phyloP scores from a whole-genome alignment of 2,329 filamentous ascomycete genomes.

The Neofusicoccum parvum region DNA sequence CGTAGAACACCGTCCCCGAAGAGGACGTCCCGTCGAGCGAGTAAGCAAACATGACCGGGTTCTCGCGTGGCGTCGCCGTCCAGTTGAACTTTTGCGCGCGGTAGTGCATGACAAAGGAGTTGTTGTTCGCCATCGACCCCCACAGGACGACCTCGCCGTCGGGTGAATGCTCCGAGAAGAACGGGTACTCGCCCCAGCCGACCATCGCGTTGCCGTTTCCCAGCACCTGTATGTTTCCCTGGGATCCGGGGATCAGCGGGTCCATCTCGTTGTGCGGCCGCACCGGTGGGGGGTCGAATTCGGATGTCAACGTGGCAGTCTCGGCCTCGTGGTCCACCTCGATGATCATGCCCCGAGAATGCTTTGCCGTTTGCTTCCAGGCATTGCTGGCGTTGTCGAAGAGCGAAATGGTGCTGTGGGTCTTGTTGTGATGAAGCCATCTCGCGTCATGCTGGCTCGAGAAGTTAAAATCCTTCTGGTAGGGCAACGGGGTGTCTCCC shows the following conservation, averaged over 20 bases:
- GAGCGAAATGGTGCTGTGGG: conserved; percentile 54
- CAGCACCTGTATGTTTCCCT: conserved; percentile 57
- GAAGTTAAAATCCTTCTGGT: conserved; percentile 44
- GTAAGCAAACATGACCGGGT: conserved; percentile 7
- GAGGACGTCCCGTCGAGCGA: conserved; percentile 33
- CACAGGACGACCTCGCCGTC: conserved; percentile 56
- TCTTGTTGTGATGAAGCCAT: conserved; percentile 47
- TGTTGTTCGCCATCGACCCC: conserved; percentile 42
- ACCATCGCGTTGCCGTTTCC: conserved; percentile 57
- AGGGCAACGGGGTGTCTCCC: conserved; percentile 26
- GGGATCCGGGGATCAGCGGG: conserved; percentile 51
- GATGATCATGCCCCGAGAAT: conserved; percentile 22
- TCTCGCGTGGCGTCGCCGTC: not conserved
- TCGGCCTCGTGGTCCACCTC: not conserved
- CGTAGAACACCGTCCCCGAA: conserved; percentile 23
- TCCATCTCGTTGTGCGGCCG: conserved; percentile 26
- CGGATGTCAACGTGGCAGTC: conserved; percentile 22
- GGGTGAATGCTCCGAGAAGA: conserved; percentile 46
- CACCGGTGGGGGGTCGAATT: conserved; percentile 21
- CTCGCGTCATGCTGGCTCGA: conserved; percentile 58
- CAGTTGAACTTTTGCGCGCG: conserved; percentile 9
- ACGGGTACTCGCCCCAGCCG: conserved; percentile 54
- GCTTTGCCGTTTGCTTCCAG: conserved; percentile 42
- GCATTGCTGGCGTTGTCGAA: conserved; percentile 58
- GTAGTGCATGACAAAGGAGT: conserved; percentile 28